Evolutionary conservation across 768 basidiomycete genomes (phyloP), one percentile per base, ranked within the genome.

Genomic region (Amanita phalloides): DNA sequence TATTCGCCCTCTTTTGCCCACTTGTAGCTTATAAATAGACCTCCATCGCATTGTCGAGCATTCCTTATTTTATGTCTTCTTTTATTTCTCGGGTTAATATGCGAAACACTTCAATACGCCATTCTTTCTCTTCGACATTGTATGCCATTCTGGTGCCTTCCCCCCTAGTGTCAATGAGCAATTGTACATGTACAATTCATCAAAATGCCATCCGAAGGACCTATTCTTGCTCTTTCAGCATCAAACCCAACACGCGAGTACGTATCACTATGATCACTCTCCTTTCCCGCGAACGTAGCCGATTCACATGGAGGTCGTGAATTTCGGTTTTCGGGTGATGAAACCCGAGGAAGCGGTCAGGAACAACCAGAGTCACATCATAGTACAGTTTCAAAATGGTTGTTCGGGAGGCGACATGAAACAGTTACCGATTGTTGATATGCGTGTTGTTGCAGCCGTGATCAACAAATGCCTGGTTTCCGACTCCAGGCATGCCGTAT

Each of bases 361-460:
- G 81, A 7, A 83, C 68, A 52, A 77, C 81, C 25, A 82, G 82
- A 38, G 83, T 65, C 21, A 70, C 54, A 57, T 78, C 73, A 42
- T 50, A 52, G 74, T 64, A 14, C 67, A 67, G 58, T 21, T 7
- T 14, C 23, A 10, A 35, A 23, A n/a, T 38, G 14, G 25, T 38
- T 28, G 8, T 10, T 46, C 8, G 10, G n/a, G 20, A 25, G 20
- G 9, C 17, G n/a, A 49, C 17, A 11, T 13, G n/a, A 4, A 2
- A n/a, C 14, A 17, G 6, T 7, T 2, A 38, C 35, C 13, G 6
- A 28, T 38, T 49, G 14, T n/a, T n/a, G n/a, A n/a, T n/a, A n/a
- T n/a, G n/a, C n/a, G n/a, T 38, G 17, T 17, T 17, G 17, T 17
- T 17, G 17, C 1, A 17, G 17, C 17, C 17, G 17, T 17, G 17